Evolutionary conservation across 371 early-diverging fungal genomes (phyloP).

Genomic region (Mucor sp.): DNA sequence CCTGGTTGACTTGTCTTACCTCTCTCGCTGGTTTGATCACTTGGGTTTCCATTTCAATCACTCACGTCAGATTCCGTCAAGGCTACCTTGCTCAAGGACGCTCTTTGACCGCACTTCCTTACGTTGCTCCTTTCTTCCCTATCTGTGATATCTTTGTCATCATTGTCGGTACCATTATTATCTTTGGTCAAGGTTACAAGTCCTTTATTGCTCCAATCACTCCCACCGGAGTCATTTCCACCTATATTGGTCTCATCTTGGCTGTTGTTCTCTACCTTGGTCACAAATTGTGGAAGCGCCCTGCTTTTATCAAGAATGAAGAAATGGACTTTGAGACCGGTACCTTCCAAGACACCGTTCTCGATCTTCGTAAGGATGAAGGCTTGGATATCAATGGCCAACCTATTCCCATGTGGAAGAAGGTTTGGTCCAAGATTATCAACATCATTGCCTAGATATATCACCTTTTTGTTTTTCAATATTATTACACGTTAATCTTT

Average conservation of each 20-base stretch:
- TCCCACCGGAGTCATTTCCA: constrained; percentile 42
- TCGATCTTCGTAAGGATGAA: constrained; percentile 30
- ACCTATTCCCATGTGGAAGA: constrained; percentile 32
- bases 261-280: constrained; percentile 54
- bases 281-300: constrained; percentile 52
- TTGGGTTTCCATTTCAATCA: constrained; percentile 80
- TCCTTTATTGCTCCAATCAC: constrained; percentile 52
- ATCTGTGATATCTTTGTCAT: constrained; percentile 71
- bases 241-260: constrained; percentile 59
- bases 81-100: constrained; percentile 76
- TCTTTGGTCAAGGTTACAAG: constrained; percentile 72
- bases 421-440: constrained; percentile 2
- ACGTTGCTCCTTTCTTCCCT: constrained; percentile 73
- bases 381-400: constrained; percentile 26
- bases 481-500: background rate
- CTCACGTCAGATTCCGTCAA: constrained; percentile 85
- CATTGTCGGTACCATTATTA: constrained; percentile 60
- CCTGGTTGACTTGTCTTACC: constrained; percentile 71
- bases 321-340: constrained; percentile 58
- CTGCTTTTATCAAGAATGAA: constrained; percentile 33
- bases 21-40: constrained; percentile 81
- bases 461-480: background rate
- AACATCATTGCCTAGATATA: constrained; percentile 2
- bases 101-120: constrained; percentile 67
- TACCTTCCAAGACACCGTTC: constrained; percentile 24